Percentiles rank a stretch among this genome's conserved stretches.
Conservation (phyloP, 306 rosid species). For the Vigna hirtella region DNA sequence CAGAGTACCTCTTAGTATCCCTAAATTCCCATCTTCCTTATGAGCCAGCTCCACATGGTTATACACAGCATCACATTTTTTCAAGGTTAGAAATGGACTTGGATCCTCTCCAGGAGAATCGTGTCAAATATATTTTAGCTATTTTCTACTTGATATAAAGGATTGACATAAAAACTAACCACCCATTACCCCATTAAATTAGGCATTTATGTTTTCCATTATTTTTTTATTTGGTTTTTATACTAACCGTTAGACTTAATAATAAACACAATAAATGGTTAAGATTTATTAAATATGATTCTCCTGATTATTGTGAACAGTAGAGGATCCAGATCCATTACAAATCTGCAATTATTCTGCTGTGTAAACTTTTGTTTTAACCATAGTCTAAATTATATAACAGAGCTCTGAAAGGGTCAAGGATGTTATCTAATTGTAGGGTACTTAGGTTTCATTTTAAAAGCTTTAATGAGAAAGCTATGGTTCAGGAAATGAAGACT, state of each 20-base stretch:
- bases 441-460: not conserved
- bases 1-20: slow-evolving; percentile 3
- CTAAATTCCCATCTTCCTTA: not conserved
- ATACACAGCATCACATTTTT: slow-evolving; percentile 1
- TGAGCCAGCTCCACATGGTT: not conserved
- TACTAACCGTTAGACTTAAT: too few relatives aligned
- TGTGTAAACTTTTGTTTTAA: not conserved
- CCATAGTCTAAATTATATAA: not conserved
- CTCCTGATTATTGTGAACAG: too few relatives aligned
- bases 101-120: too few relatives aligned
- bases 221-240: too few relatives aligned
- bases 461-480: slow-evolving; percentile 17
- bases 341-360: not conserved
- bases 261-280: too few relatives aligned
- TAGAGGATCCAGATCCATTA: too few relatives aligned
- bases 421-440: slow-evolving; percentile 5
- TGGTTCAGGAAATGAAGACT: slow-evolving; percentile 3
- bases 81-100: not conserved
- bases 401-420: not conserved
- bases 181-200: too few relatives aligned
- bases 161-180: too few relatives aligned
- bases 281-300: too few relatives aligned
- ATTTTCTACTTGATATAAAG: too few relatives aligned
- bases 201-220: too few relatives aligned
- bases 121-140: too few relatives aligned